Evolutionary conservation across 2,329 filamentous ascomycete species (phyloP).

Genomic region (Kalaharituber pfeilii): DNA sequence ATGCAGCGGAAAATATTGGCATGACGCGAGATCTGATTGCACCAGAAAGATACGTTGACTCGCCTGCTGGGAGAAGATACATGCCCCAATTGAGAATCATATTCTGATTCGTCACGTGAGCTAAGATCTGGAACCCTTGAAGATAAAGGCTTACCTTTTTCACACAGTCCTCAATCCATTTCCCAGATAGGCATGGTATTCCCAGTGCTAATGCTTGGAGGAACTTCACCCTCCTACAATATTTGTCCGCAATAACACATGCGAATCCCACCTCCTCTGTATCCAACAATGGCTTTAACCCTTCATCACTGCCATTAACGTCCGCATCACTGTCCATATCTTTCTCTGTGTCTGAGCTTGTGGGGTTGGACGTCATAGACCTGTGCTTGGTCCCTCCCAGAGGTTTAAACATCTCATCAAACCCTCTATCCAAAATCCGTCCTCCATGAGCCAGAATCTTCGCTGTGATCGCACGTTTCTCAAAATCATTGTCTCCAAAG

Average conservation of each 20-base stretch:
- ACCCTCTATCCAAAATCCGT: constrained; percentile 52
- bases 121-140: neutral
- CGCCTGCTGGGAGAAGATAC: constrained; percentile 73
- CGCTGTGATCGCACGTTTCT: constrained; percentile 32
- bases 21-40: constrained; percentile 55
- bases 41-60: constrained; percentile 57
- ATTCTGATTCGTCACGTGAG: neutral
- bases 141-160: constrained; percentile 19
- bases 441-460: constrained; percentile 58
- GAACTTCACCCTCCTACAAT: constrained; percentile 78
- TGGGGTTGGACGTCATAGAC: constrained; percentile 11
- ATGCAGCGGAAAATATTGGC: constrained; percentile 39
- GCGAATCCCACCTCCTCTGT: constrained; percentile 52
- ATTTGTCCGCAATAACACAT: constrained; percentile 67
- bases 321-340: constrained; percentile 22
- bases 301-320: constrained; percentile 22
- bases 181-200: constrained; percentile 64
- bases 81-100: constrained; percentile 54
- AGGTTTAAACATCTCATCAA: constrained; percentile 59
- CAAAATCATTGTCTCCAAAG: constrained; percentile 27
- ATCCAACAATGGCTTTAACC: constrained; percentile 23
- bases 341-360: constrained; percentile 18
- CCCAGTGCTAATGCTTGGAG: constrained; percentile 86
- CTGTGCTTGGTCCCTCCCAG: constrained; percentile 20
- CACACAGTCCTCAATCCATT: constrained; percentile 64